Base-by-base conservation (phyloP, 2,329 filamentous ascomycete species). In the Geosmithia flava region DNA sequence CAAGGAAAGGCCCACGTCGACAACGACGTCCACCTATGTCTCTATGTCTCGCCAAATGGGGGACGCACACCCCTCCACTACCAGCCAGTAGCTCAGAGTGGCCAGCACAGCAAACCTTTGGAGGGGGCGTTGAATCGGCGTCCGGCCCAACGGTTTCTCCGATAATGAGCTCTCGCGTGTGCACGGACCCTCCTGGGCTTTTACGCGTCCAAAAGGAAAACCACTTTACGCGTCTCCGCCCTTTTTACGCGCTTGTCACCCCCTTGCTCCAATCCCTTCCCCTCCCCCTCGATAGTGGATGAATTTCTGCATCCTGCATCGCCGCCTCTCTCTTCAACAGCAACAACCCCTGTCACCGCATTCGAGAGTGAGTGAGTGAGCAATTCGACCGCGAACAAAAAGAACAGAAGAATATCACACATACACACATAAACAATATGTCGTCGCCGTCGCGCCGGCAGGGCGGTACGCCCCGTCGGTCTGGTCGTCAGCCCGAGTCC, bases 371-470 rank as follows among this genome's bases (percentile, higher is more conserved):
- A 16, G 20, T n/a, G 15, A 41, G n/a, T n/a, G 17, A 42, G 33
- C 48, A 43, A 20, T 27, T 27, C n/a, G 23, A 27, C 8, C 23
- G 23, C 23, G 3, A 37, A 37, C 5, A 37, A 37, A 11, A 11
- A 37, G 15, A 16, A 27, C 4, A 37, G 33, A 37, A 37, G 33
- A 37, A 37, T 8, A 37, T 16, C 33, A 16, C 33, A 37, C 33
- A 37, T 37, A 37, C 15, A 27, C 23, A n/a, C 20, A 46, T 46
- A 11, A 13, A 27, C 53, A 60, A 50, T 42, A 70, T 70, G 68
- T 69, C 68, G 51, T 69, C 68, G 42, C 68, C 68, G 15, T 59
- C 63, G 29, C 67, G 72, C 50, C 72, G 76, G 53, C 71, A 76
- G 60, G 70, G 73, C 44, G 63, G 58, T 46, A 68, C 66, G 8